phyloP scores from a whole-genome alignment of 805 yeast species.

The Suhomyces emberorum region DNA sequence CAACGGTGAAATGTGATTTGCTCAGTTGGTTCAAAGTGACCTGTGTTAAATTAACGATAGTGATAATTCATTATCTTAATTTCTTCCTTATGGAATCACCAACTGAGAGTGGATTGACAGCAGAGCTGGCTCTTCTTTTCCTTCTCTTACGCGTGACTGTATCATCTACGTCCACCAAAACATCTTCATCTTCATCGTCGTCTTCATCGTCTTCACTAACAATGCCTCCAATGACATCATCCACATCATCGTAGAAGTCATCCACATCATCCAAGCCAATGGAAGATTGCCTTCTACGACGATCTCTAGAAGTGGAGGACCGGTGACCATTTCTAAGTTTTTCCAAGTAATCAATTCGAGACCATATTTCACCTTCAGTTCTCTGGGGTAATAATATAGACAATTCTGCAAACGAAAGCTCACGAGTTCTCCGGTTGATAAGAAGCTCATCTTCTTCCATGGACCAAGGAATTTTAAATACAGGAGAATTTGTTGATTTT shows the following conservation, averaged over 20 bases:
- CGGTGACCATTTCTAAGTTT: constrained; percentile 34
- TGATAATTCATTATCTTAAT: no score
- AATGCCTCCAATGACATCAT: constrained; percentile 35
- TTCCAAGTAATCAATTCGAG: constrained; percentile 51
- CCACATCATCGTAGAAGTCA: constrained; percentile 41
- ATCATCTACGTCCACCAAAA: constrained; percentile 37
- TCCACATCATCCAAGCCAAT: constrained; percentile 43
- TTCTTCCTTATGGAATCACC: constrained; percentile 12
- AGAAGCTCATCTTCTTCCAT: constrained; percentile 72
- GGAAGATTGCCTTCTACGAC: constrained; percentile 34
- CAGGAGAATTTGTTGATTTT: constrained; percentile 15
- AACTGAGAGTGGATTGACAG: constrained; percentile 37
- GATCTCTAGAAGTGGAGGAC: constrained; percentile 22
- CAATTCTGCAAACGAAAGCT: constrained; percentile 68
- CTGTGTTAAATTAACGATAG: no score
- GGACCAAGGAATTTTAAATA: constrained; percentile 43
- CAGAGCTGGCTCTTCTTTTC: constrained; percentile 41
- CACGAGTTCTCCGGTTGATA: constrained; percentile 51
- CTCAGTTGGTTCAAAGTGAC: no score
- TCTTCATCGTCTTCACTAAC: constrained; percentile 33
- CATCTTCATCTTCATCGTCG: constrained; percentile 29
- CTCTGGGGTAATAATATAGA: constrained; percentile 69
- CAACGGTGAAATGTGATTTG: no score
- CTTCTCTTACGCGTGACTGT: constrained; percentile 24
- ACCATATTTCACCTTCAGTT: constrained; percentile 70